Percentiles rank a stretch among this genome's conserved stretches.
Evolutionary conservation across 208 protist species (phyloP).

Genomic region (Trypanosoma caninum): DNA sequence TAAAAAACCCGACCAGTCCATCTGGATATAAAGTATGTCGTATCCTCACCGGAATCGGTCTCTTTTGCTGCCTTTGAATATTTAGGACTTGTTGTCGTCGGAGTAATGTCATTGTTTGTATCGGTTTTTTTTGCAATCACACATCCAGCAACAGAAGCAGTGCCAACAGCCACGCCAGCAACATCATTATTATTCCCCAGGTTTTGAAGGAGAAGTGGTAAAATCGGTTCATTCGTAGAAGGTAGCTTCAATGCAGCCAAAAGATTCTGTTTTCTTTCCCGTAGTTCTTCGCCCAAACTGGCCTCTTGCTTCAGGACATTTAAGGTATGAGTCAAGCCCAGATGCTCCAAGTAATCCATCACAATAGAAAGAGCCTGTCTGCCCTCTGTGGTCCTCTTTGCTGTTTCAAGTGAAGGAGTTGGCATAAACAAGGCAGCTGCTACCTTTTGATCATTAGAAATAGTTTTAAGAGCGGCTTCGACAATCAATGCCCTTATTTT

Average conservation of each 20-base stretch:
- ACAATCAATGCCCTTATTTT: slow-evolving; percentile 90
- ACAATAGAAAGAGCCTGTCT: slow-evolving; percentile 50
- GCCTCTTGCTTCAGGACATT: slow-evolving; percentile 73
- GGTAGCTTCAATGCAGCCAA: slow-evolving; percentile 4
- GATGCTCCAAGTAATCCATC: slow-evolving; percentile 55
- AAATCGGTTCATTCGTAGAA: slow-evolving; percentile 10
- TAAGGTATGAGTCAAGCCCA: slow-evolving; percentile 81
- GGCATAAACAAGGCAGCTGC: slow-evolving; percentile 40
- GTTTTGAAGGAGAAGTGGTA: slow-evolving; percentile 9
- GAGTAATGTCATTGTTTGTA: too few species aligned
- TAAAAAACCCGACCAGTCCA: slow-evolving; percentile 64
- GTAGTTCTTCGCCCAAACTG: slow-evolving; percentile 24
- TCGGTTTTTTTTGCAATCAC: too few species aligned
- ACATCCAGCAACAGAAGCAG: too few species aligned
- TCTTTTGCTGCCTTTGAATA: slow-evolving; percentile 19
- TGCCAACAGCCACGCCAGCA: not conserved
- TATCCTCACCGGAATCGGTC: slow-evolving; percentile 55
- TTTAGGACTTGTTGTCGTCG: slow-evolving; percentile 4
- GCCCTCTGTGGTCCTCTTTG: slow-evolving; percentile 37
- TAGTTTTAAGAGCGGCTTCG: slow-evolving; percentile 53
- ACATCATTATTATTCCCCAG: not conserved
- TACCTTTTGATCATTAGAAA: slow-evolving; percentile 15
- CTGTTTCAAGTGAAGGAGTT: slow-evolving; percentile 32
- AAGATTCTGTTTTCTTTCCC: slow-evolving; percentile 12
- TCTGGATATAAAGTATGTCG: slow-evolving; percentile 82